A percentile compares a stretch with the other conserved stretches of the same genome.
Evolutionary conservation across 108 stramenopile species (phyloP).

Genomic region (Nitzschia putrida): DNA sequence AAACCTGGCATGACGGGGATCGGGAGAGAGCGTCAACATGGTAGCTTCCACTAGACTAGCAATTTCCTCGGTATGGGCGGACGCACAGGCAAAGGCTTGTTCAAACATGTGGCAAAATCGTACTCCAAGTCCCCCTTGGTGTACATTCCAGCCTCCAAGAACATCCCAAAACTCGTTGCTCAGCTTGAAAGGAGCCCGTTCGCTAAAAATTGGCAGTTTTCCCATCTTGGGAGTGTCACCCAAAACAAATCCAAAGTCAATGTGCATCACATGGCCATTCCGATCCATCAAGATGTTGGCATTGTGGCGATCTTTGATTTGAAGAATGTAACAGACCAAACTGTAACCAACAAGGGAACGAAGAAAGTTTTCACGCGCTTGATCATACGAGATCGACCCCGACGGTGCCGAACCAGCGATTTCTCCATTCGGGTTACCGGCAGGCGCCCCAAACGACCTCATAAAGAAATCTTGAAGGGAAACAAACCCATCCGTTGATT

Average conservation of each 20-base stretch:
- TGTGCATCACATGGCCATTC: conserved; percentile 73
- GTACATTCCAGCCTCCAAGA: conserved; percentile 91
- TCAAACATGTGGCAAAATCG: conserved; percentile 89
- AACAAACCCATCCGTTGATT: conserved; percentile 72
- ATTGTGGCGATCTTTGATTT: conserved; percentile 98
- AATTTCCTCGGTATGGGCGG: conserved; percentile 78
- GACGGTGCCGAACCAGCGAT: conserved; percentile 6
- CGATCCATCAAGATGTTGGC: conserved; percentile 95
- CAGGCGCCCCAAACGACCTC: conserved; percentile 70
- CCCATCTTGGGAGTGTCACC: conserved; percentile 93
- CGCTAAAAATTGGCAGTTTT: conserved; percentile 85
- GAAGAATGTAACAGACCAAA: conserved; percentile 92
- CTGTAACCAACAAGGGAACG: conserved; percentile 89
- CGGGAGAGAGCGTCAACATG: conserved; percentile 71
- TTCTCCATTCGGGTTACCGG: background rate
- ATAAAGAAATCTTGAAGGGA: conserved; percentile 76
- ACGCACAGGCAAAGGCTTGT: conserved; percentile 73
- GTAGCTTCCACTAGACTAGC: conserved; percentile 75
- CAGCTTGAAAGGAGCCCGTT: conserved; percentile 93
- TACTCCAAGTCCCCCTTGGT: conserved; percentile 65
- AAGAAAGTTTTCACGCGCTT: conserved; percentile 88
- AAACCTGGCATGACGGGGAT: conserved; percentile 54
- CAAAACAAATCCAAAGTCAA: conserved; percentile 97
- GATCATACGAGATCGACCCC: conserved; percentile 54
- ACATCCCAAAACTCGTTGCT: conserved; percentile 89